A percentile compares a stretch with the other conserved stretches of the same genome.
Evolutionary conservation across 768 basidiomycete genomes (phyloP).

Genomic region (Lyophyllum shimeji): DNA sequence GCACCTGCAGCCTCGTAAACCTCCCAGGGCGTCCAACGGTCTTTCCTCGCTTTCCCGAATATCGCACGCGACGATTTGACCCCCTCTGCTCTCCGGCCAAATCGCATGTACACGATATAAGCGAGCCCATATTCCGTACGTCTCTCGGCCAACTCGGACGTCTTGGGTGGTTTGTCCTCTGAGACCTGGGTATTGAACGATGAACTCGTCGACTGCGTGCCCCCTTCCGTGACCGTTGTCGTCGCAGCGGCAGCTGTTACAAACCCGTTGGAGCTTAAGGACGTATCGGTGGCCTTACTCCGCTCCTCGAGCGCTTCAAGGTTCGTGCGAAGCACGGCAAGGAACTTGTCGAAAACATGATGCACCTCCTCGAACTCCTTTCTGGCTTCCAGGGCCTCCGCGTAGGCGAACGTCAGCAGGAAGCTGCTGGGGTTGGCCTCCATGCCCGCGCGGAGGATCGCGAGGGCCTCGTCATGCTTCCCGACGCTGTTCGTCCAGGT

Average conservation of each 20-base stretch:
- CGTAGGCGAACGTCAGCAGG: constrained; percentile 87
- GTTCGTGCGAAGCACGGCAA: constrained; percentile 60
- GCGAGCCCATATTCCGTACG: constrained; percentile 75
- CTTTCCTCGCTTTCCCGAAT: constrained; percentile 81
- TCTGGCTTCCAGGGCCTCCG: constrained; percentile 66
- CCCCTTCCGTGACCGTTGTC: background rate
- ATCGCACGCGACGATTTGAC: constrained; percentile 74
- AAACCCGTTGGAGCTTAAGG: constrained; percentile 16
- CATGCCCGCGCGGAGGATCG: constrained; percentile 80
- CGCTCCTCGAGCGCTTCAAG: constrained; percentile 60
- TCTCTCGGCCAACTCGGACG: constrained; percentile 55
- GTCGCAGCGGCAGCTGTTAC: constrained; percentile 8
- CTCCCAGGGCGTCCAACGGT: constrained; percentile 82
- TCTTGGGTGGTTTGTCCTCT: constrained; percentile 53
- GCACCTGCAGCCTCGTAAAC: constrained; percentile 90
- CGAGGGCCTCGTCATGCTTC: constrained; percentile 77
- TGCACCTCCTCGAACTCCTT: constrained; percentile 68
- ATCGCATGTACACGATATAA: constrained; percentile 92
- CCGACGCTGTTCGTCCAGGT: constrained; percentile 75
- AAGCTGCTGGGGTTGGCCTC: constrained; percentile 88
- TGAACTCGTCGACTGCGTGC: constrained; percentile 3
- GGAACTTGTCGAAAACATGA: constrained; percentile 68
- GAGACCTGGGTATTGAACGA: constrained; percentile 48
- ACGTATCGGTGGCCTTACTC: constrained; percentile 34
- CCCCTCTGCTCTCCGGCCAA: constrained; percentile 84